Conservation (phyloP, 805 yeast genomes). For the Hanseniaspora meyeri region DNA sequence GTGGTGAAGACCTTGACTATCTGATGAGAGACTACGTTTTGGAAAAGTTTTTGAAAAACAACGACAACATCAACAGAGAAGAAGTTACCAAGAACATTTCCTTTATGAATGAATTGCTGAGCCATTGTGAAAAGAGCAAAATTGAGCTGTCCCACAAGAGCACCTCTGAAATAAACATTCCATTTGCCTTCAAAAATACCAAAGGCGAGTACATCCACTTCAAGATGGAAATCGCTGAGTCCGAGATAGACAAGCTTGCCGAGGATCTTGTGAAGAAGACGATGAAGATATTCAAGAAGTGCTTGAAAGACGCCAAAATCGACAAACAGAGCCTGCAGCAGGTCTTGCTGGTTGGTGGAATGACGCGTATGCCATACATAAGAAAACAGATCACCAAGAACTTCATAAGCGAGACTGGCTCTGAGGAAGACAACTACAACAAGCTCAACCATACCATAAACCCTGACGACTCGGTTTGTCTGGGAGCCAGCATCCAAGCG, state of each 20-base stretch:
- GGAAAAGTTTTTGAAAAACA: conserved; percentile 42
- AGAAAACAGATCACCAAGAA: conserved; percentile 46
- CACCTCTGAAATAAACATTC: conserved; percentile 51
- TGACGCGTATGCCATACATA: conserved; percentile 82
- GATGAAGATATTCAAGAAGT: conserved; percentile 59
- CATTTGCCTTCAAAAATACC: conserved; percentile 48
- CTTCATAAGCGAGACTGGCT: conserved; percentile 27
- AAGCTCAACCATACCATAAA: conserved; percentile 62
- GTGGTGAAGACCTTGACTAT: conserved; percentile 78
- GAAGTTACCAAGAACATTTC: conserved; percentile 35
- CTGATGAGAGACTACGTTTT: conserved; percentile 46
- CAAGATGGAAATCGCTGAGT: conserved; percentile 46
- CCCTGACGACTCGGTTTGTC: conserved; percentile 89
- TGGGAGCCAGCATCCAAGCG: conserved; percentile 86
- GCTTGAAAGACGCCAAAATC: conserved; percentile 61
- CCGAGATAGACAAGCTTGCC: conserved; percentile 55
- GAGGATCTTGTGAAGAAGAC: conserved; percentile 55
- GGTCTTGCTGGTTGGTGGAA: conserved; percentile 71
- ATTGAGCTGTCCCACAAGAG: conserved; percentile 59
- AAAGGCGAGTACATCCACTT: conserved; percentile 36
- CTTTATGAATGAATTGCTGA: conserved; percentile 65
- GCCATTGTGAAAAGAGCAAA: conserved; percentile 66
- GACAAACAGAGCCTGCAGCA: conserved; percentile 53
- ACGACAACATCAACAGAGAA: conserved; percentile 26
- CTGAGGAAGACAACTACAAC: conserved; percentile 16